phyloP scores from a whole-genome alignment of 108 stramenopile species.

The Skeletonema menzelii region DNA sequence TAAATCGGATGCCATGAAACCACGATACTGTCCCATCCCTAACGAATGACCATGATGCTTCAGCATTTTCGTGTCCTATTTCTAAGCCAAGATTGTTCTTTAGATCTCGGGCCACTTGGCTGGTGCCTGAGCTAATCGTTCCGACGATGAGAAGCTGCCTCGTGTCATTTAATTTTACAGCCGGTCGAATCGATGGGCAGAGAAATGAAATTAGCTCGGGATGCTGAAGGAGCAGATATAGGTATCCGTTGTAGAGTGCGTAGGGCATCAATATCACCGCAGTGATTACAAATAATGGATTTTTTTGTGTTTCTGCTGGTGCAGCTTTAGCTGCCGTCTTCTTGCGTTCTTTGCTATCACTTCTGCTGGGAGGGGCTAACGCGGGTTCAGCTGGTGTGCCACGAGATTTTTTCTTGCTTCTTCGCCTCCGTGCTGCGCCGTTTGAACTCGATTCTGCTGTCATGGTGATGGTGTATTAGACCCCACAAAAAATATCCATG shows the following conservation, averaged over 20 bases:
- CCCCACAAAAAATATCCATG: too few relatives aligned
- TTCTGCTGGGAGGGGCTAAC: not conserved
- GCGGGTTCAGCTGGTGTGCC: not conserved
- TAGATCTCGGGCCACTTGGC: slow-evolving; percentile 14
- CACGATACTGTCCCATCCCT: slow-evolving; percentile 36
- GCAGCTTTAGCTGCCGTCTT: not conserved
- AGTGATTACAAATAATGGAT: slow-evolving; percentile 25
- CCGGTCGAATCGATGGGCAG: slow-evolving; percentile 38
- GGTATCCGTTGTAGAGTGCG: slow-evolving; percentile 26
- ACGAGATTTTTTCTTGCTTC: not conserved
- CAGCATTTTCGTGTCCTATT: slow-evolving; percentile 41
- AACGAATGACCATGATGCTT: slow-evolving; percentile 34
- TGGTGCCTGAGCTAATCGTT: slow-evolving; percentile 34
- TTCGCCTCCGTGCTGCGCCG: not conserved
- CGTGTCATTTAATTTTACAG: slow-evolving; percentile 31
- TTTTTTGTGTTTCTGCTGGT: slow-evolving; percentile 8
- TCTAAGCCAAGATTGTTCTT: slow-evolving; percentile 21
- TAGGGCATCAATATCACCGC: slow-evolving; percentile 46
- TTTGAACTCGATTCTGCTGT: not conserved
- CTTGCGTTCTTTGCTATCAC: not conserved
- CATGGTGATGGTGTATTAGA: not conserved
- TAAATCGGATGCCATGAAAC: slow-evolving; percentile 40
- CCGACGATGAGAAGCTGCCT: slow-evolving; percentile 71
- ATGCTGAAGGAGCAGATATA: slow-evolving; percentile 50
- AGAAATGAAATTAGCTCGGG: slow-evolving; percentile 43